Evolutionary conservation across 192 early-diverging fungal genomes (phyloP).

Genomic region (Rhizoclosmatium sp.): DNA sequence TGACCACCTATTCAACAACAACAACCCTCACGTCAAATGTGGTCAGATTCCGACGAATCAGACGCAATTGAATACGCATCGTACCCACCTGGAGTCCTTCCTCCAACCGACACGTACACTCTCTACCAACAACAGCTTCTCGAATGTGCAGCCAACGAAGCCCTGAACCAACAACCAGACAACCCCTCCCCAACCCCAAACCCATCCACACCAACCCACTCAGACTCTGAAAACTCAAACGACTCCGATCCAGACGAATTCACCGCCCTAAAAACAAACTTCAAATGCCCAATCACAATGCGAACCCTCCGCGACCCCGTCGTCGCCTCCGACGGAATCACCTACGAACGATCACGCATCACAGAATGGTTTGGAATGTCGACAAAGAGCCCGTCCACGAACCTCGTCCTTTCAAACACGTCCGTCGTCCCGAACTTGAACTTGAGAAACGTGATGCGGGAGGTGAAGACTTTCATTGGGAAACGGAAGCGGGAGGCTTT

Average conservation of each 20-base stretch:
- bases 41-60: neutral
- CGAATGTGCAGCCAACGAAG: neutral
- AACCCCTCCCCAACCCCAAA: neutral
- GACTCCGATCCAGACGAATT: neutral
- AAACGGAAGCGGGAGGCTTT: neutral
- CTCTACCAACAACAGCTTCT: neutral
- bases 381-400: neutral
- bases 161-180: neutral
- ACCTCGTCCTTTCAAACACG: neutral
- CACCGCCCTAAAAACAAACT: neutral
- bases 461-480: neutral
- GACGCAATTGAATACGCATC: neutral
- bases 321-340: slow-evolving; percentile 6
- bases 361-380: slow-evolving; percentile 3
- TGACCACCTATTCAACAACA: neutral
- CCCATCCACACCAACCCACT: neutral
- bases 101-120: neutral
- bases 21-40: neutral
- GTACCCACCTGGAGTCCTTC: neutral
- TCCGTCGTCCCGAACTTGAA: neutral
- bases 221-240: neutral
- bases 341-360: neutral
- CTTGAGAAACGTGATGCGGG: neutral
- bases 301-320: slow-evolving; percentile 1
- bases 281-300: slow-evolving; percentile 1